Base-by-base conservation (phyloP, 1,284 basidiomycete species). In the Ceratobasidium papillatum region DNA sequence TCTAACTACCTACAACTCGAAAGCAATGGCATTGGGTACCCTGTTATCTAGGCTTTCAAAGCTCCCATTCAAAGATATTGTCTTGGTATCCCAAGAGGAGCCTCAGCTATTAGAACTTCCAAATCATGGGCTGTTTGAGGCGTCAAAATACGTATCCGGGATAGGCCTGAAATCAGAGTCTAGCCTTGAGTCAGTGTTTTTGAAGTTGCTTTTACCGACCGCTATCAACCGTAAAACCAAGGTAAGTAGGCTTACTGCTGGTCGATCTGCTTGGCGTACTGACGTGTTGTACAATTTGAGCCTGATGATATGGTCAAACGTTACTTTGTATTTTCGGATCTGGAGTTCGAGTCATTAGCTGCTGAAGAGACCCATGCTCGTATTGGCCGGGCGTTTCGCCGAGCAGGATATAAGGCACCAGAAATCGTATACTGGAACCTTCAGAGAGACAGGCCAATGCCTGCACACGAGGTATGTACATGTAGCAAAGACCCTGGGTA, bases 311-410 rank as follows among this genome's bases (percentile, higher is more conserved):
- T 93, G 91, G 74, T 76, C 81, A 89, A 91, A 82, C 86, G 88
- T 12, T 81, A 93, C 0, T 92, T 92, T 78, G 84, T 92, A 56
- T 93, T 93, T 80, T 87, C 86, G 4, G 90, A 93, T 79, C 92
- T 93, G 91, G 90, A 92, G 81, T 93, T 93, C 76, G 89, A 93
- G 79, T 72, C 75, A 1, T 81, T 82, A 0, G 59, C 79, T 5
- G 91, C 89, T 86, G 83, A 86, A 77, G 91, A 91, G 30, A 90
- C 87, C 69, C 86, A 92, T 78, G 85, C 89, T 61, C 79, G 78
- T 36, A 84, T 88, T 19, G 84, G 85, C 79, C 79, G 82, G 77
- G 86, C 83, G 77, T 92, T 88, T 78, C 79, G 80, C 56, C 81
- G 84, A 74, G 88, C 87, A 1, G 90, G 90, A 59, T 92, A 92